Evolutionary conservation across 2,329 filamentous ascomycete genomes (phyloP).

Genomic region (Exophiala xenobiotica): DNA sequence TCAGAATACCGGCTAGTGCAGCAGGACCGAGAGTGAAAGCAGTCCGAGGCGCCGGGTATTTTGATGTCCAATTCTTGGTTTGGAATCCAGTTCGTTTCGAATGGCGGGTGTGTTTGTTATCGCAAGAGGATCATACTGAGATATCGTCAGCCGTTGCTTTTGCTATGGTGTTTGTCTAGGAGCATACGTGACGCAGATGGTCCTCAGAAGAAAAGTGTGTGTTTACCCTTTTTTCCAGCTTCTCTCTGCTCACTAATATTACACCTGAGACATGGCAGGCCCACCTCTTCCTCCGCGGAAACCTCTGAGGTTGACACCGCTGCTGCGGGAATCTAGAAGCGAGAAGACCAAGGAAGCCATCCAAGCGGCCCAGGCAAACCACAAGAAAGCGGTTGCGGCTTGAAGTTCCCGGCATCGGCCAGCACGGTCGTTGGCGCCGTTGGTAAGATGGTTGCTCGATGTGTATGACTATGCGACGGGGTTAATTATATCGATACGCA

Average conservation of each 20-base stretch:
- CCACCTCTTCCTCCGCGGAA: conserved; percentile 37
- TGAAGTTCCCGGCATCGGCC: conserved; percentile 54
- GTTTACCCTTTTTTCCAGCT: conserved; percentile 10
- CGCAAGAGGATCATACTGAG: conserved; percentile 4
- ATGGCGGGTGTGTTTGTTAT: background rate
- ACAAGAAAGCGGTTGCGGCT: conserved; percentile 52
- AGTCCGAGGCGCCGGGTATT: background rate
- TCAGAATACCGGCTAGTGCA: too few relatives aligned
- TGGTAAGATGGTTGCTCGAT: conserved; percentile 46
- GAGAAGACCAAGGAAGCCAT: conserved; percentile 44
- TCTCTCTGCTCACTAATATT: conserved; percentile 27
- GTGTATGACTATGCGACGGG: conserved; percentile 41
- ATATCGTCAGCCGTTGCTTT: background rate
- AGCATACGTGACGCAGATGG: conserved; percentile 24
- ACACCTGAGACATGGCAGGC: conserved; percentile 48
- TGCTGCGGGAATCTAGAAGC: conserved; percentile 37
- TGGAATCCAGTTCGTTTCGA: conserved; percentile 1
- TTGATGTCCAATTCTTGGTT: background rate
- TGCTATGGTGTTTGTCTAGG: conserved; percentile 4
- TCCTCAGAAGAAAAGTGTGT: conserved; percentile 13
- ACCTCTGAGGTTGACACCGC: conserved; percentile 37
- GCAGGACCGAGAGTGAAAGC: background rate
- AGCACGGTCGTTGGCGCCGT: conserved; percentile 38
- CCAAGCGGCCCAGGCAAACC: conserved; percentile 50
- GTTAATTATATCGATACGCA: conserved; percentile 8